A percentile compares a stretch with the other conserved stretches of the same genome.
These are phyloP conservation scores for Musa troglodytarum DNA, from an alignment of 176 grass and related monocot species.

Conservation along the genomic window DNA sequence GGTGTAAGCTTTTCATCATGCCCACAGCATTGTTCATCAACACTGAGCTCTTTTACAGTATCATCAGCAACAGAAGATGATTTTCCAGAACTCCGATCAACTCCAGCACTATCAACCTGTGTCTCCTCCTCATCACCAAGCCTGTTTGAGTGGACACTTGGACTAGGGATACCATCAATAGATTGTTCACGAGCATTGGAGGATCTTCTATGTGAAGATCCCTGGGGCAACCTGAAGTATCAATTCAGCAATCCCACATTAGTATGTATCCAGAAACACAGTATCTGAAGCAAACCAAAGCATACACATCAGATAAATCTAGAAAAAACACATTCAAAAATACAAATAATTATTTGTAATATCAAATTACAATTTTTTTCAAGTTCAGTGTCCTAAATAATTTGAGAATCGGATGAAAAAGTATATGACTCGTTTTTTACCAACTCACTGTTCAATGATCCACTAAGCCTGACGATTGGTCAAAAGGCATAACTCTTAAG, in stretches of 20 bases:
- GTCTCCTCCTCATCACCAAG: slow-evolving; percentile 29
- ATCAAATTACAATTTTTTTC: too few relatives aligned
- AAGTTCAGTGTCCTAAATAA: too few relatives aligned
- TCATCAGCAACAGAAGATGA: slow-evolving; percentile 33
- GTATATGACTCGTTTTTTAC: too few relatives aligned
- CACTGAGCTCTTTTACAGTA: slow-evolving; percentile 32
- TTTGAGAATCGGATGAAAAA: too few relatives aligned
- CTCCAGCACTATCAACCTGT: slow-evolving; percentile 43
- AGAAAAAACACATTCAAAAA: too few relatives aligned
- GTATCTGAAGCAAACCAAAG: too few relatives aligned
- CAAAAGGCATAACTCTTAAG: too few relatives aligned
- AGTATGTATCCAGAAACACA: background rate
- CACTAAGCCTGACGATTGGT: too few relatives aligned
- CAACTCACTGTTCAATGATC: too few relatives aligned
- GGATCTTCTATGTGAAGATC: slow-evolving; percentile 29
- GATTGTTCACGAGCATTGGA: slow-evolving; percentile 26
- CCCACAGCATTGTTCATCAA: slow-evolving; percentile 48
- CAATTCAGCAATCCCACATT: background rate
- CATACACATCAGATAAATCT: too few relatives aligned
- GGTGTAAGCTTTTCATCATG: slow-evolving; percentile 38
- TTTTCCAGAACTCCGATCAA: slow-evolving; percentile 37
- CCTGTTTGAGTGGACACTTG: slow-evolving; percentile 32
- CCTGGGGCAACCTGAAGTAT: slow-evolving; percentile 33
- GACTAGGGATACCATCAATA: slow-evolving; percentile 27
- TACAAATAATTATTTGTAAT: too few relatives aligned